Conservation (phyloP, 2,329 filamentous ascomycete species). For the Stemphylium lycopersici region DNA sequence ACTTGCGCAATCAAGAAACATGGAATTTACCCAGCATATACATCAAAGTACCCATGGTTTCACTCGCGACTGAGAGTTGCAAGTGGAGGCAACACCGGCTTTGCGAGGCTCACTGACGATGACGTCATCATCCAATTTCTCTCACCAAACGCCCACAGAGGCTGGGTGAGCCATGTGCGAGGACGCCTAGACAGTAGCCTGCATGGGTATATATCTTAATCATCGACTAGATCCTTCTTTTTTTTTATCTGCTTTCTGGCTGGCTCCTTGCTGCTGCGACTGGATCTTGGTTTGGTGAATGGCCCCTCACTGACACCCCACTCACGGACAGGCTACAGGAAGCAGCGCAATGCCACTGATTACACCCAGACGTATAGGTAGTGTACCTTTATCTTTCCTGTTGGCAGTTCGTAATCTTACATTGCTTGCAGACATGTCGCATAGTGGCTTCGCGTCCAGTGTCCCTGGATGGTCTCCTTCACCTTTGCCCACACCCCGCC, state of each 20-base stretch:
- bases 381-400: rapidly evolving
- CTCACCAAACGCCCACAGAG: background rate
- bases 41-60: too few relatives aligned
- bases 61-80: rapidly evolving
- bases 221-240: background rate
- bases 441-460: background rate
- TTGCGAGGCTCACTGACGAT: background rate
- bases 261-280: background rate
- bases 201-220: background rate
- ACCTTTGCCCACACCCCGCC: background rate
- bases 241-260: background rate
- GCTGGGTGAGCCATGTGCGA: too few relatives aligned
- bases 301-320: background rate
- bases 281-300: background rate
- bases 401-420: background rate
- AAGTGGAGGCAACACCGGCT: background rate
- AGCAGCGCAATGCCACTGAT: background rate
- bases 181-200: background rate
- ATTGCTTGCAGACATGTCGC: background rate
- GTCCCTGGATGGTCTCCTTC: background rate
- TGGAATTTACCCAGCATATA: too few relatives aligned
- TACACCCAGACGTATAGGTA: background rate
- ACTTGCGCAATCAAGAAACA: too few relatives aligned
- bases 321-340: background rate
- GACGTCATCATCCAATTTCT: background rate